These are phyloP conservation scores for Hypsizygus marmoreus DNA, from an alignment of 768 basidiomycete genomes.

Conservation along the genomic window DNA sequence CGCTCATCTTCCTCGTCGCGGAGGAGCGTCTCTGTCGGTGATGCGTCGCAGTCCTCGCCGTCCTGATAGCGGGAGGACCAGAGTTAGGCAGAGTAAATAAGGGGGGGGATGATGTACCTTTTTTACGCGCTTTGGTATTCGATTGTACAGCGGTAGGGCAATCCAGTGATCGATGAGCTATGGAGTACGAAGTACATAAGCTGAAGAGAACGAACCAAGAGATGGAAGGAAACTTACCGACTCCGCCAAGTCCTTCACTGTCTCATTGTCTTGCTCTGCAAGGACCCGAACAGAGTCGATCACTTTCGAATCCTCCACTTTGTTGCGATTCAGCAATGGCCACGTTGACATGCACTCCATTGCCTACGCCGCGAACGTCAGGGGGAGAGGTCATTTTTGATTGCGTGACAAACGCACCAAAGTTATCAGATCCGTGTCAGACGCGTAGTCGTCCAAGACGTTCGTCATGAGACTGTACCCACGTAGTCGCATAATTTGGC, in stretches of 20 bases:
- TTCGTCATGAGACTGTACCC: constrained; percentile 93
- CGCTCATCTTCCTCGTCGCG: constrained; percentile 7
- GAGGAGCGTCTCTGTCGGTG: neutral
- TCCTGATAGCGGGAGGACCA: constrained; percentile 2
- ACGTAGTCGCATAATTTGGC: constrained; percentile 88
- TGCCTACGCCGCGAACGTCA: constrained; percentile 38
- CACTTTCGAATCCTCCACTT: constrained; percentile 80
- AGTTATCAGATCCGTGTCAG: constrained; percentile 70
- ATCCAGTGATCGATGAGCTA: constrained; percentile 85
- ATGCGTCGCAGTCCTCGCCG: constrained; percentile 19
- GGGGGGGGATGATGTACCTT: constrained; percentile 21
- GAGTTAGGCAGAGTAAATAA: neutral
- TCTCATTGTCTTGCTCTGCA: constrained; percentile 55
- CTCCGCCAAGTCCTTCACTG: constrained; percentile 58
- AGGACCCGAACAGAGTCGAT: constrained; percentile 62
- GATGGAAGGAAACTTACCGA: constrained; percentile 57
- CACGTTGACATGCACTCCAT: constrained; percentile 72
- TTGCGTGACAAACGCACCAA: constrained; percentile 49
- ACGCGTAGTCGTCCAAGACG: constrained; percentile 73
- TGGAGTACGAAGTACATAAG: constrained; percentile 1
- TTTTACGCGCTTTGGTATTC: constrained; percentile 76
- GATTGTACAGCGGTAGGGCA: constrained; percentile 71
- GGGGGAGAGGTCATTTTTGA: neutral
- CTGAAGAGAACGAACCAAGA: neutral
- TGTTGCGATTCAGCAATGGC: constrained; percentile 86